These are phyloP conservation scores for Pichia phayaonensis DNA, from an alignment of 805 yeast species.

Conservation along the genomic window DNA sequence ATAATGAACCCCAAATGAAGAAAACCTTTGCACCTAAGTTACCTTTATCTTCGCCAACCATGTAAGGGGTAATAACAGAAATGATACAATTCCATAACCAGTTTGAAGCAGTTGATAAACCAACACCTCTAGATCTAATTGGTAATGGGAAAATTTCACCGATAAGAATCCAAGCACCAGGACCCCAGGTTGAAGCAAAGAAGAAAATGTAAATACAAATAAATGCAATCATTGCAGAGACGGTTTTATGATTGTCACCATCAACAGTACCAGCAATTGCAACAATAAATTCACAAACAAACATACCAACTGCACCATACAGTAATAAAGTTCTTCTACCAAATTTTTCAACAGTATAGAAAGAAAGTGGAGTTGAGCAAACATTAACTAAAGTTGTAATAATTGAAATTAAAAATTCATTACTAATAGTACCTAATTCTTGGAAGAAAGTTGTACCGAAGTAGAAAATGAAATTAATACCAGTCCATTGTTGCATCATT, in stretches of 20 bases:
- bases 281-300: slow-evolving; percentile 50
- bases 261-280: slow-evolving; percentile 34
- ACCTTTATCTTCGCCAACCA: slow-evolving; percentile 57
- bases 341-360: slow-evolving; percentile 43
- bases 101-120: slow-evolving; percentile 66
- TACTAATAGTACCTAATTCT: slow-evolving; percentile 38
- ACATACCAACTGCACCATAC: slow-evolving; percentile 44
- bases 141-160: slow-evolving; percentile 64
- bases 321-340: slow-evolving; percentile 50
- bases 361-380: slow-evolving; percentile 47
- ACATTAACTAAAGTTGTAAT: slow-evolving; percentile 48
- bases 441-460: slow-evolving; percentile 64
- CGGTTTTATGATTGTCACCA: slow-evolving; percentile 22
- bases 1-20: slow-evolving; percentile 61
- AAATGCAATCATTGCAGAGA: slow-evolving; percentile 32
- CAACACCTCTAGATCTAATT: slow-evolving; percentile 66
- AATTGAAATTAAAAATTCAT: slow-evolving; percentile 45
- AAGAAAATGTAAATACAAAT: slow-evolving; percentile 60
- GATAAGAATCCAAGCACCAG: slow-evolving; percentile 61
- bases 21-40: slow-evolving; percentile 58
- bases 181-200: slow-evolving; percentile 84
- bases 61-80: slow-evolving; percentile 70
- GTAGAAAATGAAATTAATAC: slow-evolving; percentile 70
- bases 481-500: slow-evolving; percentile 67
- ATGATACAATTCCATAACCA: slow-evolving; percentile 74